Evolutionary conservation across 1,139 yeast species (phyloP).

Genomic region (Pichia sorboxylosa): DNA sequence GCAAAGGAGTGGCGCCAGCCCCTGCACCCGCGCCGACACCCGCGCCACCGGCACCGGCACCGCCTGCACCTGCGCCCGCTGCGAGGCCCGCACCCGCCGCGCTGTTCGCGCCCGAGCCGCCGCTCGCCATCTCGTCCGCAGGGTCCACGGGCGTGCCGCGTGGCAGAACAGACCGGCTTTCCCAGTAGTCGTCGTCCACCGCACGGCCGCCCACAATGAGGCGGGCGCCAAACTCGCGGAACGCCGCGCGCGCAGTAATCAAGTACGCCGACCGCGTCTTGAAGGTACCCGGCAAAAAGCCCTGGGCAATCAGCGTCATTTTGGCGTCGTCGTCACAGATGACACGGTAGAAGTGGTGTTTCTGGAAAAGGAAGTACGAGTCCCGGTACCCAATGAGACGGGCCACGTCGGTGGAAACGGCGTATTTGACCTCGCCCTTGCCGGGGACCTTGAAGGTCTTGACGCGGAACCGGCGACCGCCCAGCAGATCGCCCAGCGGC

Average conservation of each 20-base stretch:
- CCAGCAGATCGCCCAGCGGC: constrained; percentile 53
- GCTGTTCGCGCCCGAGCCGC: too few species aligned
- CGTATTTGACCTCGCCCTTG: constrained; percentile 62
- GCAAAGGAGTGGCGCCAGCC: too few species aligned
- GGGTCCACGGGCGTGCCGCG: too few species aligned
- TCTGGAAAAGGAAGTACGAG: constrained; percentile 80
- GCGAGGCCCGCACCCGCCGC: too few species aligned
- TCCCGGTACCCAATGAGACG: constrained; percentile 90
- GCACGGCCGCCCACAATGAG: constrained; percentile 71
- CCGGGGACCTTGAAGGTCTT: constrained; percentile 71
- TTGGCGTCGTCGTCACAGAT: constrained; percentile 71
- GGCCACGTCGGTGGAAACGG: constrained; percentile 95
- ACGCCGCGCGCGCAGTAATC: constrained; percentile 84
- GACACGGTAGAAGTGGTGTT: constrained; percentile 66
- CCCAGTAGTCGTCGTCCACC: constrained; percentile 85
- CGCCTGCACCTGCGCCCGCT: too few species aligned
- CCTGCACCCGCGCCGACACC: too few species aligned
- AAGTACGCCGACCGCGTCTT: constrained; percentile 83
- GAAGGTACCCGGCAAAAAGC: constrained; percentile 78
- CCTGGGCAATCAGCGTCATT: constrained; percentile 69
- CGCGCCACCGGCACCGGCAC: too few species aligned
- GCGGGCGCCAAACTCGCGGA: constrained; percentile 84
- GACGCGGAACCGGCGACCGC: constrained; percentile 70
- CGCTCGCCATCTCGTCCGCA: too few species aligned
- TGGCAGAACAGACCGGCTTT: too few species aligned